These are phyloP conservation scores for Chaetomidium leptoderma DNA, from an alignment of 495 filamentous ascomycete genomes.

Conservation along the genomic window DNA sequence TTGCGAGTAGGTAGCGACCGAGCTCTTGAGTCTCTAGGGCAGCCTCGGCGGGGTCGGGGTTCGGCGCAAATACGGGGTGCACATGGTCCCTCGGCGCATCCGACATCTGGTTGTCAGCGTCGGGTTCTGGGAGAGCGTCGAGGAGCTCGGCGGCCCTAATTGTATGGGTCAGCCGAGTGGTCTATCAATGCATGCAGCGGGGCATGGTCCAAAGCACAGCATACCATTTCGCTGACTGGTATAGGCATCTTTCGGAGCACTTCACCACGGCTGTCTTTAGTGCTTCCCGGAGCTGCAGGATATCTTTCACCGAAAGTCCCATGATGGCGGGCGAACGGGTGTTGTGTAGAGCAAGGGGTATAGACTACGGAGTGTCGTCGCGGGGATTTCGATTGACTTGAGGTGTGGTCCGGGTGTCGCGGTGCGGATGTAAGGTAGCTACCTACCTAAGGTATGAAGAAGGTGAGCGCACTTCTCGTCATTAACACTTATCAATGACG, in stretches of 20 bases:
- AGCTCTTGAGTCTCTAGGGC: constrained; percentile 75
- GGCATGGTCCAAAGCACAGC: not conserved
- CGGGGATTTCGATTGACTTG: not conserved
- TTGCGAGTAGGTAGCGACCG: constrained; percentile 80
- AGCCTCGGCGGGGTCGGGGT: constrained; percentile 62
- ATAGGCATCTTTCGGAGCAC: constrained; percentile 92
- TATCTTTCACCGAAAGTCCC: constrained; percentile 45
- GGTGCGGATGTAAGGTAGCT: too few relatives aligned
- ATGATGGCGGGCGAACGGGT: constrained; percentile 10
- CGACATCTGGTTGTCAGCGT: constrained; percentile 34
- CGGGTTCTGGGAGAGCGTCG: constrained; percentile 60
- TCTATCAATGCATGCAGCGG: not conserved
- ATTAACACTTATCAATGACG: not conserved
- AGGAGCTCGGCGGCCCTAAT: constrained; percentile 91
- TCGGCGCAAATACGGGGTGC: constrained; percentile 47
- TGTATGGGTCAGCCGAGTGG: constrained; percentile 1
- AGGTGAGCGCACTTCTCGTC: too few relatives aligned
- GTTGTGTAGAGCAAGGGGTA: not conserved
- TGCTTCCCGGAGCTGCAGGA: constrained; percentile 50
- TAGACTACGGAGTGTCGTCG: not conserved
- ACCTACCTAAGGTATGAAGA: too few relatives aligned
- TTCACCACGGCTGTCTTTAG: constrained; percentile 81
- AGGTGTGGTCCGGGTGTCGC: too few relatives aligned
- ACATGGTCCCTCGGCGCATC: constrained; percentile 29
- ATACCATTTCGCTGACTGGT: constrained; percentile 96